Conservation (phyloP, 176 grass and related monocot species). For the Oryza glumipatula region DNA sequence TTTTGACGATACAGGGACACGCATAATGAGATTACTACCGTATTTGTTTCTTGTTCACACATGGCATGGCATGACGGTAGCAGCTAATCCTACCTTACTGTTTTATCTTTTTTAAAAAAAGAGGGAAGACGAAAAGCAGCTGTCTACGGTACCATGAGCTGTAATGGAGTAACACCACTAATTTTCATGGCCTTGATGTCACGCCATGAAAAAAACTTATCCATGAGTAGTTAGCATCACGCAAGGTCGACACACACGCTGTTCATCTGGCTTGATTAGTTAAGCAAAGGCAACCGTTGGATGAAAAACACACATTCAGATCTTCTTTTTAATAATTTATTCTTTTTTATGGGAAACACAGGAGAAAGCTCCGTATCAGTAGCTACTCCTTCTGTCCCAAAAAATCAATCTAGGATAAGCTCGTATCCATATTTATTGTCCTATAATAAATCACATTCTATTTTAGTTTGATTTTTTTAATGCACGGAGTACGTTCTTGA, state of each 20-base stretch:
- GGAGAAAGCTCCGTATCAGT: background rate
- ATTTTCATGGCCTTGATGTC: background rate
- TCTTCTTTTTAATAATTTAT: background rate
- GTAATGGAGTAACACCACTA: background rate
- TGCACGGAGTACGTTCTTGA: no score
- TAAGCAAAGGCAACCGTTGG: background rate
- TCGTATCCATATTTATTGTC: no score
- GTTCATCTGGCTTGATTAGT: background rate
- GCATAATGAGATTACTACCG: background rate
- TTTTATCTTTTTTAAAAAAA: no score
- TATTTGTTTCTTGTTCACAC: background rate
- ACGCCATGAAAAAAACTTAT: background rate
- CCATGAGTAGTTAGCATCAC: background rate
- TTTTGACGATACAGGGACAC: constrained; percentile 10
- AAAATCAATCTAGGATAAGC: no score
- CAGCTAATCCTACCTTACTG: background rate
- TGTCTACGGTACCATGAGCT: background rate
- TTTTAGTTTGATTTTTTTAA: no score
- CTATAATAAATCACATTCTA: no score
- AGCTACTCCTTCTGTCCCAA: no score
- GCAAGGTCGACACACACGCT: background rate
- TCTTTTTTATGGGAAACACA: no score
- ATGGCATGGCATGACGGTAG: background rate
- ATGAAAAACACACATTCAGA: background rate
- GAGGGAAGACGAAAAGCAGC: background rate